A percentile compares a stretch with the other conserved stretches of the same genome.
Conservation (phyloP, 2,329 filamentous ascomycete genomes). For the Tolypocladium sp. region DNA sequence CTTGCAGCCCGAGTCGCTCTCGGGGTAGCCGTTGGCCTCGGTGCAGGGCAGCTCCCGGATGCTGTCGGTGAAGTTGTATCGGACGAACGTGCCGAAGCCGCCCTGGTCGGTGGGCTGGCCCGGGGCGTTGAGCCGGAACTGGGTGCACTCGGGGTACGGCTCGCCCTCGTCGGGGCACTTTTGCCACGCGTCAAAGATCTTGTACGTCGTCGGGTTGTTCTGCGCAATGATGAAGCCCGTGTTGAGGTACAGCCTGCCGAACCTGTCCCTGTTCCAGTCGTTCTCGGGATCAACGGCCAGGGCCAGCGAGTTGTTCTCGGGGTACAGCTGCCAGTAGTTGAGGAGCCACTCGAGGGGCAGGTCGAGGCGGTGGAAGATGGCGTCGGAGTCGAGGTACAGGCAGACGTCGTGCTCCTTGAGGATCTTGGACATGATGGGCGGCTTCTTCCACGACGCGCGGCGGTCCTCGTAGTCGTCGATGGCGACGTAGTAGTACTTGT, state of each 20-base stretch:
- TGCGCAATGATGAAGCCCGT: constrained; percentile 45
- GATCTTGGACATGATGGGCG: constrained; percentile 30
- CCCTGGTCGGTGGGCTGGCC: constrained; percentile 32
- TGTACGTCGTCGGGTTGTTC: constrained; percentile 36
- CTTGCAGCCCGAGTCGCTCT: constrained; percentile 25
- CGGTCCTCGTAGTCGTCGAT: constrained; percentile 28
- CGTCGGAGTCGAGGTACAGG: constrained; percentile 35
- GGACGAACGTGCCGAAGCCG: constrained; percentile 32
- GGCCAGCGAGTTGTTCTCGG: constrained; percentile 29
- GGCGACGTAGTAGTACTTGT: constrained; percentile 36
- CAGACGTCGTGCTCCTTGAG: constrained; percentile 32
- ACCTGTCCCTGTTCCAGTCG: constrained; percentile 29
- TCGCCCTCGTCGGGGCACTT: constrained; percentile 29
- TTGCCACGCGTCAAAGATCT: constrained; percentile 40
- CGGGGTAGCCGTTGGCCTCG: constrained; percentile 34
- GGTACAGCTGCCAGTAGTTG: constrained; percentile 35
- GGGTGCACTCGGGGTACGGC: constrained; percentile 26
- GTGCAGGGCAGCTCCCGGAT: constrained; percentile 30
- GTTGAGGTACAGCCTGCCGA: constrained; percentile 34
- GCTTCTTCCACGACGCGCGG: constrained; percentile 37
- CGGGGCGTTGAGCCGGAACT: constrained; percentile 24
- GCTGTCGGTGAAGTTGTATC: constrained; percentile 30
- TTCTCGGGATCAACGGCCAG: constrained; percentile 28
- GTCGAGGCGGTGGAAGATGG: constrained; percentile 32
- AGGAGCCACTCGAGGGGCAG: constrained; percentile 37